Evolutionary conservation across 148 eudicot genomes (phyloP), one percentile per base, ranked within the genome.

Genomic region (Rhododendron mucronatum): DNA sequence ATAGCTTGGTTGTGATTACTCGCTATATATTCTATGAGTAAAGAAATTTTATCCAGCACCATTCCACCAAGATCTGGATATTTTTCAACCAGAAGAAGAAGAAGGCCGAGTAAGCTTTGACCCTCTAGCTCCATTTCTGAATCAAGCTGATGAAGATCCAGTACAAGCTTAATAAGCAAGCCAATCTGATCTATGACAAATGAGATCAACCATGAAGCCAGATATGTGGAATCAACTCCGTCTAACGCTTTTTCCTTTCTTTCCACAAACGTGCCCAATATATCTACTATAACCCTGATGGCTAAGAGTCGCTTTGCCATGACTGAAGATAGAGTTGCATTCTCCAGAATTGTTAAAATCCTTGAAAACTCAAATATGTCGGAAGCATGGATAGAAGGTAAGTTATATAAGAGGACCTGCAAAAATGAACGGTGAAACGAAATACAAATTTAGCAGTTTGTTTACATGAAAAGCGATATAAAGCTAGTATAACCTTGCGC

Each of bases 231-330:
- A 88, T 87, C 89, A 86, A 85, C 82, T 86, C 88, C 93, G 28
- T 88, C 88, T 39, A 88, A 79, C 44, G 75, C 82, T 57, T 78
- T 21, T 74, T 86, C 91, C 45, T 83, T 81, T 88, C 86, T 86
- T 86, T 87, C 91, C 84, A 89, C 88, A 39, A 93, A 87, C 80
- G 90, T 90, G 55, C 73, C 87, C 75, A 88, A 95, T 84, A 95
- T 78, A 82, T 88, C 87, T 20, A 91, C 88, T 74, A 95, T 84
- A 85, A 89, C 84, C 78, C 85, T 87, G 81, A 90, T 83, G 80
- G 97, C 92, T 86, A 92, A 85, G 69, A 89, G 90, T 86, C 94
- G 95, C 83, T 86, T 88, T 80, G 91, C 86, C 74, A 85, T 84
- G 84, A 83, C 55, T 57, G 93, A 85, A 88, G 94, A 92, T 53